Evolutionary conservation across 371 early-diverging fungal genomes (phyloP), one percentile per base, ranked within the genome.

Genomic region (Lichtheimia ramosa): DNA sequence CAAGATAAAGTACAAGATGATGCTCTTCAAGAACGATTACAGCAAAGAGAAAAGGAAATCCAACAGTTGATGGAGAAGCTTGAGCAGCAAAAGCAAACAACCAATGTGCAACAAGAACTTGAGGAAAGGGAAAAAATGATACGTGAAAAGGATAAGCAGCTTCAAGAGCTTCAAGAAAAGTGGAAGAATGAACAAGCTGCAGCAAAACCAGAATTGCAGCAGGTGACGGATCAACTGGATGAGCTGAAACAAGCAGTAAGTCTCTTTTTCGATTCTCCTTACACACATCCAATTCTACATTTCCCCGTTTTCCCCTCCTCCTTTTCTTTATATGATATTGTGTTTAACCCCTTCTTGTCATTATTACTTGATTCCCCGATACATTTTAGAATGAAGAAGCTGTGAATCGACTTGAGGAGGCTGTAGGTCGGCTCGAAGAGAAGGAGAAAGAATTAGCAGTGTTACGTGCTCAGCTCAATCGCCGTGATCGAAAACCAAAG

Each of bases 371-470:
- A 10, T 46, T 46, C 46, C 46, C 21, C 21, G 46, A 46, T 46
- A 46, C 16, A 6, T 21, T 51, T 50, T 61, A 78, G 79, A 78
- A 78, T 43, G 68, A 75, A 41, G 59, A 69, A 39, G 79, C 65
- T 0, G 67, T 69, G 12, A 62, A 62, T 25, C 63, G 79, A 56
- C 43, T 78, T 7, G 64, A 60, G 3, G 59, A 69, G 39, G 79
- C 65, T 0, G 67, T 69, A 7, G 61, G 60, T 41, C 63, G 79
- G 54, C 43, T 78, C 5, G 64, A 60, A 2, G 79, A 78, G 43
- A 78, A 74, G 42, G 79, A 78, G 62, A 61, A 64, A 16, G 79
- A 78, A 48, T 48, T 78, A 20, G 73, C 64, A 3, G 71, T 65
- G 48, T 61, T 78, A 23, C 59, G 70, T 25, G 42, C 75, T 4